phyloP scores from a whole-genome alignment of 331 rosid species.

The Acacia pycnantha region DNA sequence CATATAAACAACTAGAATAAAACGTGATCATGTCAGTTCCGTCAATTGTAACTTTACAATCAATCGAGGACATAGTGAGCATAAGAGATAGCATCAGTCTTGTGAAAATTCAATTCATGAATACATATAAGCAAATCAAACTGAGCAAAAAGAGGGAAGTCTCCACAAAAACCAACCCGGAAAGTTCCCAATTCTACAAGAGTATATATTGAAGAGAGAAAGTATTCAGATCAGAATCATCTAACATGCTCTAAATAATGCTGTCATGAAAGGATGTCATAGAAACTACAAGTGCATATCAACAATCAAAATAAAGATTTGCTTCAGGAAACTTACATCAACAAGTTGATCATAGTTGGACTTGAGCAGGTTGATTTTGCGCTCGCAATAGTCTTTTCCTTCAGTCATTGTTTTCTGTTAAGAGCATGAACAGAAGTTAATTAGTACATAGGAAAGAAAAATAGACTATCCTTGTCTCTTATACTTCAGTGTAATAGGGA shows the following conservation, averaged over 20 bases:
- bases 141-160: background rate
- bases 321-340: constrained; percentile 49
- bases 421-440: constrained; percentile 6
- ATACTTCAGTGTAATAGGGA: background rate
- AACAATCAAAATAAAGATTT: background rate
- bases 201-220: background rate
- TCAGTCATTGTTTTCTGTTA: constrained; percentile 77
- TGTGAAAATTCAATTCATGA: background rate
- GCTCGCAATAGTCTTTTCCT: constrained; percentile 87
- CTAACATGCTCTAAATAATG: background rate
- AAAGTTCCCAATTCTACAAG: background rate
- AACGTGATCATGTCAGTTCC: background rate
- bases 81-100: background rate
- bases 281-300: background rate
- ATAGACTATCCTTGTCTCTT: background rate
- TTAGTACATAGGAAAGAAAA: background rate
- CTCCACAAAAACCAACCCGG: background rate
- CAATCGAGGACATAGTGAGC: background rate
- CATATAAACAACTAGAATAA: background rate
- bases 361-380: constrained; percentile 82
- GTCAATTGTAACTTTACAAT: background rate
- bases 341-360: constrained; percentile 93
- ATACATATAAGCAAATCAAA: background rate
- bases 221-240: background rate
- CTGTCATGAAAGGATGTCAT: background rate